Percentiles rank a stretch among this genome's conserved stretches.
Conservation (phyloP, 768 basidiomycete genomes). For the Stropharia rugosoannulata region DNA sequence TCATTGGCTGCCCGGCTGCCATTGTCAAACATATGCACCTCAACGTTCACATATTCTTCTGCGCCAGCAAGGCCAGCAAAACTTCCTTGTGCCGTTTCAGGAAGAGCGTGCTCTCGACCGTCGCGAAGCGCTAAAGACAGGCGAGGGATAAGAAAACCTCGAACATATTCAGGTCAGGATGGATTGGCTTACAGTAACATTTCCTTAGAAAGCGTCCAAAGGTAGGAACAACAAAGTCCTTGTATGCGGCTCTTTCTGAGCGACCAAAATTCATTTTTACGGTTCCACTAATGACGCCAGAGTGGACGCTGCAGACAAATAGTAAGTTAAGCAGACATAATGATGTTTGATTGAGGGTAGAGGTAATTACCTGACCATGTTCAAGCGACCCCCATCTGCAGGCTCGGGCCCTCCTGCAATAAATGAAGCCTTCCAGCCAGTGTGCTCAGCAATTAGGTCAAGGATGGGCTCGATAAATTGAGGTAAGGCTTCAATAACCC, state of each 20-base stretch:
- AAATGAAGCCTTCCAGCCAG: slow-evolving; percentile 14
- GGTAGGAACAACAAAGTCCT: slow-evolving; percentile 12
- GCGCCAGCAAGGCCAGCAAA: not conserved
- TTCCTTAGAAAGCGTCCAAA: slow-evolving; percentile 16
- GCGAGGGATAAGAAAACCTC: not conserved
- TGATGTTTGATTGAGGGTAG: too few species aligned
- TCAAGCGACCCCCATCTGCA: slow-evolving; percentile 9
- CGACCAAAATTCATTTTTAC: slow-evolving; percentile 17
- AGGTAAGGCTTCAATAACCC: slow-evolving; percentile 7
- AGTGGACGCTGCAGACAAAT: slow-evolving; percentile 15
- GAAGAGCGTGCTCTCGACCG: slow-evolving; percentile 10
- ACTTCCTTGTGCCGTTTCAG: slow-evolving; percentile 2
- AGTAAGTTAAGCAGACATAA: not conserved
- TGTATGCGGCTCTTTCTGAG: slow-evolving; percentile 8
- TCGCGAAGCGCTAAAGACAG: slow-evolving; percentile 10
- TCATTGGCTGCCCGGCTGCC: too few species aligned
- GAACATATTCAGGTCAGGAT: too few species aligned
- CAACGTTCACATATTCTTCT: not conserved
- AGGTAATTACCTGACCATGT: slow-evolving; percentile 10
- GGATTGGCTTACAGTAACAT: slow-evolving; percentile 14
- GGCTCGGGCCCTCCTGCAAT: slow-evolving; percentile 19
- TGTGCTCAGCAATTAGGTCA: slow-evolving; percentile 4
- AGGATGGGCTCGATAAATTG: slow-evolving; percentile 13
- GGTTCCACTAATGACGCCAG: slow-evolving; percentile 14
- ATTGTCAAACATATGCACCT: not conserved